Conservation (phyloP, 768 basidiomycete species). For the Lepiota brunneoincarnata region DNA sequence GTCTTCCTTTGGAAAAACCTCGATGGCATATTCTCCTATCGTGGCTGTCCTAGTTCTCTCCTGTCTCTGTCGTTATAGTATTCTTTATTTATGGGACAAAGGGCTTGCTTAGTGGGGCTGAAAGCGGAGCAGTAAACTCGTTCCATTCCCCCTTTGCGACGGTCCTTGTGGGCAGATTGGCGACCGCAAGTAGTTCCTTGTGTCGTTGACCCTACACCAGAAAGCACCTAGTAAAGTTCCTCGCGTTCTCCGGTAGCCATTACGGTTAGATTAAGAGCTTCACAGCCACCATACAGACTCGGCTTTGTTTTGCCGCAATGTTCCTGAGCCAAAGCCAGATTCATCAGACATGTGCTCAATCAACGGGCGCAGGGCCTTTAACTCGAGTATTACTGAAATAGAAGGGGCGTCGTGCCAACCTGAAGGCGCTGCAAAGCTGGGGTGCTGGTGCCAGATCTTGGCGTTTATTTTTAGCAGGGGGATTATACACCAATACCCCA, state of each 20-base stretch:
- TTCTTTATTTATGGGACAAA: conserved; percentile 3
- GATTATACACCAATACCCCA: no score
- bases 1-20: background rate
- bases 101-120: no score
- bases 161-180: background rate
- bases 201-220: no score
- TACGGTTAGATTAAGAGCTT: background rate
- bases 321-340: background rate
- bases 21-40: conserved; percentile 2
- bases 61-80: conserved; percentile 1
- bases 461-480: no score
- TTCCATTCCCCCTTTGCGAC: background rate
- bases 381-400: no score
- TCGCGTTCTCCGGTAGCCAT: background rate
- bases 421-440: no score
- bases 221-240: background rate
- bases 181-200: background rate
- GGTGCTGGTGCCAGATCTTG: no score
- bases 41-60: background rate
- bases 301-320: background rate
- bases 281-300: background rate
- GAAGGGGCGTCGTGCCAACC: no score
- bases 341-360: background rate
- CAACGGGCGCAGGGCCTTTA: no score
- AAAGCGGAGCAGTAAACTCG: background rate